Base-by-base conservation (phyloP, 2,329 filamentous ascomycete genomes). In the Claviceps sp. region DNA sequence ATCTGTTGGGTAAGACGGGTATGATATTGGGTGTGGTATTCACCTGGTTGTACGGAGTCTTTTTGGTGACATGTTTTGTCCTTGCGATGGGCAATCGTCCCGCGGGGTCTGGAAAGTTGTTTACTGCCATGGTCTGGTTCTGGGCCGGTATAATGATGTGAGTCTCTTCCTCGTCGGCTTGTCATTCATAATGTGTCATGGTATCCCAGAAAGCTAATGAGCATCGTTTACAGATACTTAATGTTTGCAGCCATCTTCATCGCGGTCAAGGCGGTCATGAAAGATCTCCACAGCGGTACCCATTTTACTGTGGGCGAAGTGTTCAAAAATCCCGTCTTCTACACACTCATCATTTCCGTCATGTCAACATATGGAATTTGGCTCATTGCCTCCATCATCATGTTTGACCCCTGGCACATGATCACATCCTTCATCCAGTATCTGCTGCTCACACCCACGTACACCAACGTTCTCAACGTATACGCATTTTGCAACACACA, bases 361-460 rank as follows among this genome's bases (percentile, higher is more conserved):
- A 79, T 86, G 61, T 93, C 89, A 11, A 98, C 93, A 0, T 98
- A 93, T 65, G 77, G 94, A 55, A 83, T 98, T 62, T 98, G 90
- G 85, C 78, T 97, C 54, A 71, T 98, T 49, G 86, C 88, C 0
- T 95, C 89, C 8, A 76, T 98, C 58, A 75, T 98, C 59, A 97
- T 97, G 82, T 82, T 97, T 68, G 93, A 98, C 66, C 93, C 93
- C 4, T 98, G 93, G 91, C 93, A 98, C 71, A 97, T 98, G 89
- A 78, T 95, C 67, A 97, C 93, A n/a, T 83, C 85, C 53, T 88
- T 97, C 68, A 68, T 89, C 47, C 93, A 97, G 78, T 98, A 98
- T 67, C 82, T 97, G 60, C 80, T 97, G 43, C 78, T 98, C 53
- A 95, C 90, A 0, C 93, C 93, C 0, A 95, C 90, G 0, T 98